Conservation (phyloP, 2,329 filamentous ascomycete species). For the Tolypocladium tundrense region DNA sequence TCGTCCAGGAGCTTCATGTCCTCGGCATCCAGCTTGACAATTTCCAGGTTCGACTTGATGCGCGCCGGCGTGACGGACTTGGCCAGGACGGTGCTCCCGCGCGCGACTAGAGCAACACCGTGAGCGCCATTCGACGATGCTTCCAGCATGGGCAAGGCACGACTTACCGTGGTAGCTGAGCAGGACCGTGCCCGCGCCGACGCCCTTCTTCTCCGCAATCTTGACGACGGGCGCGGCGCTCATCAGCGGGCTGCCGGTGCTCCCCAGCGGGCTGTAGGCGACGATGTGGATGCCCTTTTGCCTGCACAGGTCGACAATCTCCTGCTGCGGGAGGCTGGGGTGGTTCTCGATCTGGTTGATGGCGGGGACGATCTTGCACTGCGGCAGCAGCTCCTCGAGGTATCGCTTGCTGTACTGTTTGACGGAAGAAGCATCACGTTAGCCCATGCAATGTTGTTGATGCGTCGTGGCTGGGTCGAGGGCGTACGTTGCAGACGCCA, state of each 20-base stretch:
- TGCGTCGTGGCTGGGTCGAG: too few relatives aligned
- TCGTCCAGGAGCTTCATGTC: conserved; percentile 50
- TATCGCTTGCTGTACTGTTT: conserved; percentile 43
- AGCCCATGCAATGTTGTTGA: not conserved
- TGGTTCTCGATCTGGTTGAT: conserved; percentile 69
- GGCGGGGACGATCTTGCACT: conserved; percentile 46
- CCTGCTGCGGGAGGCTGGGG: conserved; percentile 59
- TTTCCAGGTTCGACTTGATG: conserved; percentile 60
- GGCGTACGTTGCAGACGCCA: conserved; percentile 44
- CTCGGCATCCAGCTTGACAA: conserved; percentile 53
- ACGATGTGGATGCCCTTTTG: conserved; percentile 61
- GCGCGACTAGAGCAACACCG: conserved; percentile 39
- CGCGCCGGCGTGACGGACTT: conserved; percentile 60
- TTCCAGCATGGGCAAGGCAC: not conserved
- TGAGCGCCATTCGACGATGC: not conserved
- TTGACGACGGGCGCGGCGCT: conserved; percentile 52
- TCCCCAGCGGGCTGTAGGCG: conserved; percentile 59
- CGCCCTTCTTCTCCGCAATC: conserved; percentile 53
- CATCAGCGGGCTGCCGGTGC: conserved; percentile 54
- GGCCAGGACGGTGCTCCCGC: conserved; percentile 60
- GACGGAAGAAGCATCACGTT: not conserved
- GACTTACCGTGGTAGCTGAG: conserved; percentile 62
- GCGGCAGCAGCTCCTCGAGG: conserved; percentile 42
- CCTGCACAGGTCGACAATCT: conserved; percentile 59
- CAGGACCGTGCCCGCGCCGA: conserved; percentile 51